These are phyloP conservation scores for Rubia occidens DNA, from an alignment of 305 asterid genomes.

Conservation along the genomic window DNA sequence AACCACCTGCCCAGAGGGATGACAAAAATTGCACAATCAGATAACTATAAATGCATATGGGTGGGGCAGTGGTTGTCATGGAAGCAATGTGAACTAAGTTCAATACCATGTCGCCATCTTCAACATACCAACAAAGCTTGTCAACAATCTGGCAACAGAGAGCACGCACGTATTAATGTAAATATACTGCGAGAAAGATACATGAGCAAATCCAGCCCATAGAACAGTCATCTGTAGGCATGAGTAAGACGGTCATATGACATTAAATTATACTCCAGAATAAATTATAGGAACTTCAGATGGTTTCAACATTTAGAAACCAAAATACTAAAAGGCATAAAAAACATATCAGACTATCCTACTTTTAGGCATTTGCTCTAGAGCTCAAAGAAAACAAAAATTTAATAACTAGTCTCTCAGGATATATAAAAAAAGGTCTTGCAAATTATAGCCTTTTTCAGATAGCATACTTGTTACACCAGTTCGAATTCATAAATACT, in stretches of 20 bases:
- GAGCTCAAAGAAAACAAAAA: not conserved
- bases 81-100: not conserved
- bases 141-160: constrained; percentile 57
- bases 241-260: not conserved
- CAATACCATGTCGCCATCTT: constrained; percentile 81
- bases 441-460: not conserved
- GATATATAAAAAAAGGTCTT: not conserved
- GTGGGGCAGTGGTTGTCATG: not conserved
- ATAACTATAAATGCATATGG: not conserved
- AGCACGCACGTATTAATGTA: constrained; percentile 13
- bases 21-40: not conserved
- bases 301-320: not conserved
- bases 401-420: not conserved
- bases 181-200: not conserved
- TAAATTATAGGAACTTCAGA: not conserved
- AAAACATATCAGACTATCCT: not conserved
- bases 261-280: too few species aligned
- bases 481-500: not conserved
- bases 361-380: not conserved
- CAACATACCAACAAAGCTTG: constrained; percentile 66
- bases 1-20: constrained; percentile 51
- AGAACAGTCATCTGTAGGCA: not conserved
- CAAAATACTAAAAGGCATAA: not conserved
- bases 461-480: not conserved
- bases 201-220: not conserved